Conservation (phyloP, 331 rosid species). For the Acacia concinna region DNA sequence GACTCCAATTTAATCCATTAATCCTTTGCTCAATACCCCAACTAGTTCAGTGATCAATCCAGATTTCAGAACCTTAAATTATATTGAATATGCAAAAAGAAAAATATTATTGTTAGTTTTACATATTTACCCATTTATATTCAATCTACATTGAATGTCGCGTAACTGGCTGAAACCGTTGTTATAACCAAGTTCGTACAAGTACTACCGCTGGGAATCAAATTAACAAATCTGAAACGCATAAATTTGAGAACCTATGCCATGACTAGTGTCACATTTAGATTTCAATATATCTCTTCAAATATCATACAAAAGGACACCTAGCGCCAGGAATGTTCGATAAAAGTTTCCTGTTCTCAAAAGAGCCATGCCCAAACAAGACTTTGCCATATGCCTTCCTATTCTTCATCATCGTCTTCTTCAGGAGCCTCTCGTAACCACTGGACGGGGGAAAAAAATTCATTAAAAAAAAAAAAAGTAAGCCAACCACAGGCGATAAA, state of each 20-base stretch:
- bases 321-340: background rate
- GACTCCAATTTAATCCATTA: too few relatives aligned
- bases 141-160: background rate
- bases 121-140: too few relatives aligned
- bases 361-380: background rate
- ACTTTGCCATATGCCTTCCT: slow-evolving; percentile 12
- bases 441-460: slow-evolving; percentile 34
- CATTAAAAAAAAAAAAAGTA: background rate
- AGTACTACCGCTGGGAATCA: slow-evolving; percentile 3
- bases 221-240: background rate
- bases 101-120: too few relatives aligned
- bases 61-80: too few relatives aligned
- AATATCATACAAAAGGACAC: slow-evolving; percentile 9
- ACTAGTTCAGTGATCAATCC: too few relatives aligned
- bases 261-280: background rate
- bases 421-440: slow-evolving; percentile 39
- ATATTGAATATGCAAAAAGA: too few relatives aligned
- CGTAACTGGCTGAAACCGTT: background rate
- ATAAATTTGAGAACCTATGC: background rate
- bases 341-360: background rate
- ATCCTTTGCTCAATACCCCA: too few relatives aligned
- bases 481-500: slow-evolving; percentile 6
- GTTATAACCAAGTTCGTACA: background rate
- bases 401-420: slow-evolving; percentile 37
- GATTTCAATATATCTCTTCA: background rate